Evolutionary conservation across 768 basidiomycete genomes (phyloP), one percentile per base, ranked within the genome.

Genomic region (Chalciporus piperatus): DNA sequence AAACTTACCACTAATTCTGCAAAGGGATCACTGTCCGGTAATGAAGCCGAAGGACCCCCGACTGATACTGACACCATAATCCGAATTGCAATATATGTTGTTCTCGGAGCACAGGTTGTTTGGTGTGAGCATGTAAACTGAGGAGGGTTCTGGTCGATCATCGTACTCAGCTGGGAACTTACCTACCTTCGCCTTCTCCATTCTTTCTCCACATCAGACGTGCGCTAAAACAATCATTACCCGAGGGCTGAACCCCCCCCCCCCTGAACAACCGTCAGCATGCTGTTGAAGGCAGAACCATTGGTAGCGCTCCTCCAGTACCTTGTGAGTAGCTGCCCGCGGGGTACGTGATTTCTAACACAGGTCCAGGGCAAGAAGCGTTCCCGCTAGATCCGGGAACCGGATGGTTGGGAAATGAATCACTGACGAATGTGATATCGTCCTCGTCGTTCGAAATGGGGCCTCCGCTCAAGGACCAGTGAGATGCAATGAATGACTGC

Each of bases 81-180:
- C 87, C 9, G 74, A 65, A 61, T 89, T 86, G 71, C 91, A 92
- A 25, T 70, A 75, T 45, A 91, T 74, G 40, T 75, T 70, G 38
- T 66, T 63, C 19, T 81, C 69, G 6, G 70, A 70, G 61, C 88
- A 92, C 10, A 92, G 62, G 42, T 72, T 69, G 61, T 84, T 80
- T 6, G 82, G 71, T 1, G 77, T 76, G 4, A 87, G 85, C 42
- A 92, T 81, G 67, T 92, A 93, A 9, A 87, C 90, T 92, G 60
- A 42, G 30, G 43, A 50, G 30, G 23, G 41, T 37, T 52, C 51
- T 40, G 54, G 27, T 33, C 35, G 23, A 19, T 48, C 16, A 41
- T 12, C 12, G 13, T 23, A 44, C 6, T 30, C 42, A 35, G 17
- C 7, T 33, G 41, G 39, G 16, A 37, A 37, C n/a, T 8, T 9